These are phyloP conservation scores for Vicia faba DNA, from an alignment of 306 rosid genomes.

Conservation along the genomic window DNA sequence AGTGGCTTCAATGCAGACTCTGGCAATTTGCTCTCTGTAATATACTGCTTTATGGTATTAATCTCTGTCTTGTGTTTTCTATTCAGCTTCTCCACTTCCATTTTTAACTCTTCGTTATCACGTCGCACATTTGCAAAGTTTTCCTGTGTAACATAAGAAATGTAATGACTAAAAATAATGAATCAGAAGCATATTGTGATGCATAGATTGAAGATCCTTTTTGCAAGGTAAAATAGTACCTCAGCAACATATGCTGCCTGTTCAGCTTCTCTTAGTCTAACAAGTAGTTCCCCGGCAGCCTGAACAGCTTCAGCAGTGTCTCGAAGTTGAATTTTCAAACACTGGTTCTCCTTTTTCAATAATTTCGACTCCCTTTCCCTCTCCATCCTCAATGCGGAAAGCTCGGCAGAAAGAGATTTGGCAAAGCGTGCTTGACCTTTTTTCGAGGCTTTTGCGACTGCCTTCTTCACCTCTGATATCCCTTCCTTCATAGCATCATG, in stretches of 20 bases:
- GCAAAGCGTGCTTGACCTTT: slow-evolving; percentile 89
- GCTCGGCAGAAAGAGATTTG: slow-evolving; percentile 85
- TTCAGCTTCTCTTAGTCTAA: slow-evolving; percentile 90
- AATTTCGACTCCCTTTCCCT: slow-evolving; percentile 83
- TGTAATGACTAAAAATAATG: slow-evolving; percentile 2
- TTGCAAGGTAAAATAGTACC: slow-evolving; percentile 46
- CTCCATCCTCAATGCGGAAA: slow-evolving; percentile 77
- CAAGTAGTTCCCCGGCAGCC: slow-evolving; percentile 97
- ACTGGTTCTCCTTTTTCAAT: slow-evolving; percentile 80
- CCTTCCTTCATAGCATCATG: slow-evolving; percentile 85
- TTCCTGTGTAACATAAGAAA: slow-evolving; percentile 56
- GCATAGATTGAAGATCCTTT: slow-evolving; percentile 4
- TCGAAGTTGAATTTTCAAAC: slow-evolving; percentile 78
- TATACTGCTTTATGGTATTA: slow-evolving; percentile 83
- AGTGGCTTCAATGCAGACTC: slow-evolving; percentile 78
- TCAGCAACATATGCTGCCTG: slow-evolving; percentile 71
- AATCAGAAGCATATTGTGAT: neutral
- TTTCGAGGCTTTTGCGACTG: slow-evolving; percentile 76
- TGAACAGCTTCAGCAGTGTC: slow-evolving; percentile 99
- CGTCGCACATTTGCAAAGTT: slow-evolving; percentile 51
- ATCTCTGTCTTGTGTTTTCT: slow-evolving; percentile 89
- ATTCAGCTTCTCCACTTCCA: slow-evolving; percentile 81
- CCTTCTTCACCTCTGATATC: slow-evolving; percentile 87
- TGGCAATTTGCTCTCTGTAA: slow-evolving; percentile 87
- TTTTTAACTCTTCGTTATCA: slow-evolving; percentile 70